Base-by-base conservation (phyloP, 768 basidiomycete species). In the Mycena leptocephala region DNA sequence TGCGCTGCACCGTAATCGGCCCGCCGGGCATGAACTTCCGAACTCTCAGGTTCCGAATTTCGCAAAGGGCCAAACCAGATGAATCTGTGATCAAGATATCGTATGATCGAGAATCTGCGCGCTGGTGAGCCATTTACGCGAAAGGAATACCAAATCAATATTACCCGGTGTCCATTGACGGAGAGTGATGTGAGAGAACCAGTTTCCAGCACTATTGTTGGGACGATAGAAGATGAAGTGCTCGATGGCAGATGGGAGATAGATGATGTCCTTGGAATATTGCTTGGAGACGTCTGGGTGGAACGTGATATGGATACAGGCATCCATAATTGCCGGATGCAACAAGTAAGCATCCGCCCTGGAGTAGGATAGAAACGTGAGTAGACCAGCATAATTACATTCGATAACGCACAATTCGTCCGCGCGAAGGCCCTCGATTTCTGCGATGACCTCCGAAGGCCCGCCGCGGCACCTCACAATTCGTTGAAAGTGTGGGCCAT, bases 91-190 rank as follows among this genome's bases (percentile, higher is more conserved):
- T 56, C 37, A 69, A 69, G 37, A 75, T 41, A 56, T 69, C 35
- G 61, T 75, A 75, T 28, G 16, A 46, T 62, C 66, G 74, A 32
- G 46, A 62, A 39, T 75, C 74, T 75, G 59, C 28, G 41, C 33
- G 28, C 35, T 43, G 37, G 16, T 72, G 24, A 72, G 71, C 30
- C 37, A 58, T 56, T 37, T 59, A 59, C 68, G 32, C 30, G 55
- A 58, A 64, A 58, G 63, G 11, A 62, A 37, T 35, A 28, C 33
- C 33, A 51, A 62, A 35, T 61, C 33, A 71, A 62, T 62, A 56
- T 69, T 75, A 75, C 74, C 67, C 16, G 74, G 74, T 35, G 58
- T 75, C 74, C 74, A 75, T 35, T 58, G 63, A 26, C 67, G 37
- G 24, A 75, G 67, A 62, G 14, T 32, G 16, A 75, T 64, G 46